Percentiles rank a stretch among this genome's conserved stretches.
Evolutionary conservation across 805 yeast genomes (phyloP).

Genomic region (Kluyveromyces siamensis): DNA sequence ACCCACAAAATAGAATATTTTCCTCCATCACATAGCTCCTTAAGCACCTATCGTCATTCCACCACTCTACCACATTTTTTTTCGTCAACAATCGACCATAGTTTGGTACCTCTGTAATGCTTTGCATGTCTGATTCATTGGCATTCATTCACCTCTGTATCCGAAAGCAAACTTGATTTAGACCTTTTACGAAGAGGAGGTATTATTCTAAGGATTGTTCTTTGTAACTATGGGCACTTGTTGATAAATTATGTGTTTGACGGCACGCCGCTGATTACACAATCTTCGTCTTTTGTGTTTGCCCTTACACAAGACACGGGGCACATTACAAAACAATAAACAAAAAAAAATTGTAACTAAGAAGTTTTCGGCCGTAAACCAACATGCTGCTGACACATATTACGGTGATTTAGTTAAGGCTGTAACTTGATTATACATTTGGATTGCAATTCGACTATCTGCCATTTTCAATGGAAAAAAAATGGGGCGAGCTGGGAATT

Average conservation of each 20-base stretch:
- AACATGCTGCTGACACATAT: too few relatives aligned
- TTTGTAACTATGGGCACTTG: too few relatives aligned
- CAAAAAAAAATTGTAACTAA: too few relatives aligned
- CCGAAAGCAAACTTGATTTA: neutral
- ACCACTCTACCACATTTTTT: conserved; percentile 30
- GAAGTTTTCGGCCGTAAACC: too few relatives aligned
- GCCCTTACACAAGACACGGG: too few relatives aligned
- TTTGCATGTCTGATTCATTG: neutral
- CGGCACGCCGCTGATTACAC: too few relatives aligned
- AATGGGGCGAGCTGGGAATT: conserved; percentile 38
- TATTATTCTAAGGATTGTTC: too few relatives aligned
- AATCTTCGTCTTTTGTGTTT: too few relatives aligned
- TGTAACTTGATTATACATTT: neutral
- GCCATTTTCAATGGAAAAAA: conserved; percentile 3
- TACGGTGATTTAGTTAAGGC: too few relatives aligned
- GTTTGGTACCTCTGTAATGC: neutral
- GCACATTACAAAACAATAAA: too few relatives aligned
- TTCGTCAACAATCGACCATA: conserved; percentile 14
- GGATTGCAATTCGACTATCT: neutral
- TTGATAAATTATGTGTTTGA: too few relatives aligned
- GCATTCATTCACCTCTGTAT: neutral
- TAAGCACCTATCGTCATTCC: conserved; percentile 24
- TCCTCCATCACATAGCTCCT: conserved; percentile 39
- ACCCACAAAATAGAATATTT: conserved; percentile 47
- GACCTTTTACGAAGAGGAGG: neutral